A percentile compares a stretch with the other conserved stretches of the same genome.
These are phyloP conservation scores for Boletus sensibilis DNA, from an alignment of 768 basidiomycete genomes.

Conservation along the genomic window DNA sequence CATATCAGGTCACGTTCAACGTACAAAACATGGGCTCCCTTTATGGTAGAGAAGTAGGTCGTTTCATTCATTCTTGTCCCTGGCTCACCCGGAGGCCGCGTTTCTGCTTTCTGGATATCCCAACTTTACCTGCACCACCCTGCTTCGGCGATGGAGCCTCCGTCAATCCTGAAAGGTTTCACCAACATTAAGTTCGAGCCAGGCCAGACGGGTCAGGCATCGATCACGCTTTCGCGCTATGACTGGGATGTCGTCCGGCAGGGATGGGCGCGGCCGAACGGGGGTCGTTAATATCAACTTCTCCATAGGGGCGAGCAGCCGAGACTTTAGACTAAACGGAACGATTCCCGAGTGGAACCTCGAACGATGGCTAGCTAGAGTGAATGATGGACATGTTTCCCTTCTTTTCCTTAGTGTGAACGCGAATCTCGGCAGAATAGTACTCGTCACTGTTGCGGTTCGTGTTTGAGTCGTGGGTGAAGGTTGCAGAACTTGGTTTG, in stretches of 20 bases:
- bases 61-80: not conserved
- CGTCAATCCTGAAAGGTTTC: not conserved
- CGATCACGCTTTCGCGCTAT: not conserved
- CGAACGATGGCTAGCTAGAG: not conserved
- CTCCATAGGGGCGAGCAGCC: not conserved
- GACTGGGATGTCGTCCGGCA: not conserved
- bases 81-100: not conserved
- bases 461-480: too few species aligned
- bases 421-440: too few species aligned
- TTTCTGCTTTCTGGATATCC: not conserved
- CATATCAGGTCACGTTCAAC: not conserved
- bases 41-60: not conserved
- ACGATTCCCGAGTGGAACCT: not conserved
- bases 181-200: not conserved
- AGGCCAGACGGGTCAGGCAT: not conserved
- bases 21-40: not conserved
- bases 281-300: not conserved
- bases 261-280: not conserved
- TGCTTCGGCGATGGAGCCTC: not conserved
- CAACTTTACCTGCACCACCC: not conserved
- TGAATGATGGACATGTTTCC: not conserved
- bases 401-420: not conserved
- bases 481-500: too few species aligned
- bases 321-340: not conserved
- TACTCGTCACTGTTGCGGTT: too few species aligned